These are phyloP conservation scores for Penicillium sp. DNA, from an alignment of 2,329 filamentous ascomycete genomes.

Conservation along the genomic window DNA sequence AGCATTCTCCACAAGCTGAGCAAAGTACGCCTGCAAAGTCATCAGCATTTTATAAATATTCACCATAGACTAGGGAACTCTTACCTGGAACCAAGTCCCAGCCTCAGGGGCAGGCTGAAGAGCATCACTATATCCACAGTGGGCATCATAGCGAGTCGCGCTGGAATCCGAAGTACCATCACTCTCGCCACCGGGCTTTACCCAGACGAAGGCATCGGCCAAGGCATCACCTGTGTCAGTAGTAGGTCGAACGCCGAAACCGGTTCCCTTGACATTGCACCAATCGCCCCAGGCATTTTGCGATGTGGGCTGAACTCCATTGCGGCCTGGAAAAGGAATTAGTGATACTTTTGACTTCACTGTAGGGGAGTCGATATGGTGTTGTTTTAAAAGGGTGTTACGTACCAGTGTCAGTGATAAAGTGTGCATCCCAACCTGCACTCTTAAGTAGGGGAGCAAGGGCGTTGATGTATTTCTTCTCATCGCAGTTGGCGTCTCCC, in stretches of 20 bases:
- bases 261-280: conserved; percentile 65
- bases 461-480: conserved; percentile 54
- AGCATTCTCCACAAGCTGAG: conserved; percentile 30
- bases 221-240: conserved; percentile 60
- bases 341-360: not conserved
- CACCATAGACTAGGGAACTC: conserved; percentile 30
- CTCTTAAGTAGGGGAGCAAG: conserved; percentile 50
- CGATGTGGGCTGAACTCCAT: conserved; percentile 60
- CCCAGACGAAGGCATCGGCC: conserved; percentile 68
- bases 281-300: conserved; percentile 63
- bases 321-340: conserved; percentile 48
- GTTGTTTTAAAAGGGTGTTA: not conserved
- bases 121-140: conserved; percentile 56
- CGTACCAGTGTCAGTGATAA: conserved; percentile 56
- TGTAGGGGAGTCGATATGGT: not conserved
- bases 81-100: conserved; percentile 63
- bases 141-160: conserved; percentile 54
- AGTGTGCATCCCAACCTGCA: conserved; percentile 54
- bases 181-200: conserved; percentile 64
- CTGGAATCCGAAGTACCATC: conserved; percentile 53
- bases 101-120: conserved; percentile 68
- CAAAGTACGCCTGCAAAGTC: conserved; percentile 30
- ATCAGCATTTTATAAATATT: conserved; percentile 24
- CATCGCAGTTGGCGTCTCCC: conserved; percentile 53
- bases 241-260: conserved; percentile 64